Conservation (phyloP, 1,284 basidiomycete species). For the Xerocomus minutiporus region DNA sequence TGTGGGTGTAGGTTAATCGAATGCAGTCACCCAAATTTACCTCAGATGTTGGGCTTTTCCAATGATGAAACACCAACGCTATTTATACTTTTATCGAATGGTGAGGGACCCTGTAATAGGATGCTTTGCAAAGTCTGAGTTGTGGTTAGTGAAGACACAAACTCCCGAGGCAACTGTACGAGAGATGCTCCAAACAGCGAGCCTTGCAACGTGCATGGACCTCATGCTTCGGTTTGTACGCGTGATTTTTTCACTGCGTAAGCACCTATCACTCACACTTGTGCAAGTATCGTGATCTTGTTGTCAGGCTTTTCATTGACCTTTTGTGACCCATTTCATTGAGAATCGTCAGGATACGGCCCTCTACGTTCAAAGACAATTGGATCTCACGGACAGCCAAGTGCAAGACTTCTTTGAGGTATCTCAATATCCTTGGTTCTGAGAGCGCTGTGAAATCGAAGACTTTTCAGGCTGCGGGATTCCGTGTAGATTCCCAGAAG, state of each 20-base stretch:
- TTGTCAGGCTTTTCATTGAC: slow-evolving; percentile 26
- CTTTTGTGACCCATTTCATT: background rate
- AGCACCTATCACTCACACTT: slow-evolving; percentile 1
- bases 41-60: slow-evolving; percentile 52
- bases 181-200: slow-evolving; percentile 29
- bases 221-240: slow-evolving; percentile 38
- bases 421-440: background rate
- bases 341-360: slow-evolving; percentile 39
- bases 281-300: slow-evolving; percentile 42
- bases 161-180: slow-evolving; percentile 32
- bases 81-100: slow-evolving; percentile 49
- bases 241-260: background rate
- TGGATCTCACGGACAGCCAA: slow-evolving; percentile 39
- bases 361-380: slow-evolving; percentile 44
- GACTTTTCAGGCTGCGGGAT: slow-evolving; percentile 38
- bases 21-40: slow-evolving; percentile 48
- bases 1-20: background rate
- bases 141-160: slow-evolving; percentile 38
- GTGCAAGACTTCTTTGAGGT: slow-evolving; percentile 53
- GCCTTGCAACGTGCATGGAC: slow-evolving; percentile 35
- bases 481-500: slow-evolving; percentile 41
- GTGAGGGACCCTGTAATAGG: slow-evolving; percentile 21
- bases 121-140: slow-evolving; percentile 1
- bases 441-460: background rate
- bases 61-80: slow-evolving; percentile 43